These are phyloP conservation scores for Penicillium subrubescens DNA, from an alignment of 495 filamentous ascomycete species.

Conservation along the genomic window DNA sequence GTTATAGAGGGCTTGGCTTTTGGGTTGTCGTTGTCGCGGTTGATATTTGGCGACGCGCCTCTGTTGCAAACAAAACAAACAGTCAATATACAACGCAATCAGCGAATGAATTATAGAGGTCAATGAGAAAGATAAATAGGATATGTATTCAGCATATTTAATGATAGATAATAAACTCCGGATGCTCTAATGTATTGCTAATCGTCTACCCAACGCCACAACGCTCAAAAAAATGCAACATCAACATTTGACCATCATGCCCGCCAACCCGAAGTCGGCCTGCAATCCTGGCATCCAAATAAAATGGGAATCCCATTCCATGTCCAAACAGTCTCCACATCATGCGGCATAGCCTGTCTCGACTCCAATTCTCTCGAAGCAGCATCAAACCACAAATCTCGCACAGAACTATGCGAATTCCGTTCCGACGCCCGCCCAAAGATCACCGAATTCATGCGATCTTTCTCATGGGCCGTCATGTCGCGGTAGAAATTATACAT, in stretches of 20 bases:
- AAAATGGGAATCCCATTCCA: constrained; percentile 41
- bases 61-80: constrained; percentile 32
- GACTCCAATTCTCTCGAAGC: constrained; percentile 35
- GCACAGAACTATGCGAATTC: constrained; percentile 37
- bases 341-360: constrained; percentile 36
- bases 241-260: constrained; percentile 26
- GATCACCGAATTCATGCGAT: constrained; percentile 44
- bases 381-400: constrained; percentile 49
- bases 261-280: constrained; percentile 35
- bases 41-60: constrained; percentile 23
- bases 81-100: not conserved
- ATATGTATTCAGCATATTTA: not conserved
- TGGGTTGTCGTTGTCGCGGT: constrained; percentile 2
- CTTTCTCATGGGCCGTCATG: constrained; percentile 37
- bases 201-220: constrained; percentile 15
- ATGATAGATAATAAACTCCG: constrained; percentile 5
- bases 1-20: not conserved
- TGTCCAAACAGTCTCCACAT: constrained; percentile 35
- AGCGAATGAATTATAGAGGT: not conserved
- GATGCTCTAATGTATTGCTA: not conserved
- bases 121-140: not conserved
- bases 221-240: constrained; percentile 11
- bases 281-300: constrained; percentile 41
- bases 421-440: constrained; percentile 36
- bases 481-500: constrained; percentile 50